phyloP scores from a whole-genome alignment of 2,329 filamentous ascomycete species.

The Leptographium procerum region DNA sequence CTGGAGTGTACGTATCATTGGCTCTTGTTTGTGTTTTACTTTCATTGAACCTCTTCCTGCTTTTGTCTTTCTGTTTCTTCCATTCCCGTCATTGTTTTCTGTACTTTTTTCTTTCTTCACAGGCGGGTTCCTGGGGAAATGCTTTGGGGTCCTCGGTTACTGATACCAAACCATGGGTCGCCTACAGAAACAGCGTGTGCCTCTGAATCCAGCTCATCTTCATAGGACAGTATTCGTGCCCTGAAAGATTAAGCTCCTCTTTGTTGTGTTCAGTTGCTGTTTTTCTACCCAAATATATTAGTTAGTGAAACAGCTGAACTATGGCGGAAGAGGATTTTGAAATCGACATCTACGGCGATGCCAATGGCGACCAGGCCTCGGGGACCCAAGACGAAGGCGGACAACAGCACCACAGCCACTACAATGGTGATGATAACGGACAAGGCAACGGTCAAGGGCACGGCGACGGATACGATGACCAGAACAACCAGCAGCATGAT shows the following conservation, averaged over 20 bases:
- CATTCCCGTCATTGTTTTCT: conserved; percentile 12
- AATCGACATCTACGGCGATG: conserved; percentile 61
- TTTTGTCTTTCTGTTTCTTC: conserved; percentile 10
- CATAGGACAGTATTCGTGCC: neutral
- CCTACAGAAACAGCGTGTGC: conserved; percentile 13
- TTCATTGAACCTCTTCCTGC: conserved; percentile 14
- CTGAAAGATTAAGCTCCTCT: neutral
- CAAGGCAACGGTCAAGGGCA: conserved; percentile 25
- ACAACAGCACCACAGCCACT: conserved; percentile 4
- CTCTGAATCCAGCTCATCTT: conserved; percentile 11
- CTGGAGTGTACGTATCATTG: conserved; percentile 46
- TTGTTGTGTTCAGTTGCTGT: neutral
- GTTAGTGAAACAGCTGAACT: conserved; percentile 11
- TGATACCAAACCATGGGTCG: conserved; percentile 11
- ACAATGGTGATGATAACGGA: conserved; percentile 24
- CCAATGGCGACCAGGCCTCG: conserved; percentile 32
- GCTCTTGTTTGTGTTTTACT: conserved; percentile 15
- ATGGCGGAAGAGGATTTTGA: conserved; percentile 65
- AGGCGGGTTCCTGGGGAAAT: neutral
- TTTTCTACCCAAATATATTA: neutral
- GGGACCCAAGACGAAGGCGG: conserved; percentile 17
- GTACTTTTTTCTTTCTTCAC: conserved; percentile 8
- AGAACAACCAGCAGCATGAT: conserved; percentile 12
- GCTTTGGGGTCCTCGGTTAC: conserved; percentile 10
- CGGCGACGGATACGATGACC: conserved; percentile 14